A percentile compares a stretch with the other conserved stretches of the same genome.
Evolutionary conservation across 1,284 basidiomycete genomes (phyloP).

Genomic region (Ceratobasidium sp.): DNA sequence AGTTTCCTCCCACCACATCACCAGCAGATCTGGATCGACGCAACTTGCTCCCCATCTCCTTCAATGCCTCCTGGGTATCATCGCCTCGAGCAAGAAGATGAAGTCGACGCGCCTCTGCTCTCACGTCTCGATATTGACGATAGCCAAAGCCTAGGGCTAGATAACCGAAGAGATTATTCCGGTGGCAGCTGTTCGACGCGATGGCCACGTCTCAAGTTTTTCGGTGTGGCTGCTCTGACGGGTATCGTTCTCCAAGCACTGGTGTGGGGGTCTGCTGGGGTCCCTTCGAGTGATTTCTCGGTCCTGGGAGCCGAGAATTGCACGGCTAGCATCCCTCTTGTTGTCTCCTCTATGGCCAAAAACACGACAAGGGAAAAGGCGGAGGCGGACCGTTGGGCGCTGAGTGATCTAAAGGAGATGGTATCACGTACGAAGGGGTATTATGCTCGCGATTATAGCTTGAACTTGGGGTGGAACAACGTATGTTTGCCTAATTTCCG

Average conservation of each 20-base stretch:
- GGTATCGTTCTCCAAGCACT: constrained; percentile 15
- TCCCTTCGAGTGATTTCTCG: background rate
- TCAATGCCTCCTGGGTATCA: background rate
- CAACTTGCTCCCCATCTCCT: background rate
- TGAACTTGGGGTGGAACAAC: constrained; percentile 41
- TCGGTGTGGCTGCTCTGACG: background rate
- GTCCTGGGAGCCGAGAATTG: background rate
- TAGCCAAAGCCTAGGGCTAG: constrained; percentile 46
- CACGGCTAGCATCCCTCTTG: background rate
- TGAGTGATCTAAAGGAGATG: constrained; percentile 25
- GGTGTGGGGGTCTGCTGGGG: background rate
- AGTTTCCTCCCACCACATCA: background rate
- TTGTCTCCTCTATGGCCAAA: background rate
- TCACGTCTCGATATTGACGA: constrained; percentile 42
- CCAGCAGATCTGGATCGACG: background rate
- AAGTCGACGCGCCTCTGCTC: constrained; percentile 3
- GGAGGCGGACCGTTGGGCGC: constrained; percentile 15
- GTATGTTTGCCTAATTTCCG: constrained; percentile 10
- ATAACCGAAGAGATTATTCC: background rate
- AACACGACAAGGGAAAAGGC: constrained; percentile 8
- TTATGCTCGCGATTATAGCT: constrained; percentile 39
- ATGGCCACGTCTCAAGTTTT: constrained; percentile 2
- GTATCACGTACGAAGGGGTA: constrained; percentile 31
- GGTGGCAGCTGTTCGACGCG: background rate
- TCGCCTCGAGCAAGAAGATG: background rate